Base-by-base conservation (phyloP, 768 basidiomycete genomes). In the Strobilomyces confusus region DNA sequence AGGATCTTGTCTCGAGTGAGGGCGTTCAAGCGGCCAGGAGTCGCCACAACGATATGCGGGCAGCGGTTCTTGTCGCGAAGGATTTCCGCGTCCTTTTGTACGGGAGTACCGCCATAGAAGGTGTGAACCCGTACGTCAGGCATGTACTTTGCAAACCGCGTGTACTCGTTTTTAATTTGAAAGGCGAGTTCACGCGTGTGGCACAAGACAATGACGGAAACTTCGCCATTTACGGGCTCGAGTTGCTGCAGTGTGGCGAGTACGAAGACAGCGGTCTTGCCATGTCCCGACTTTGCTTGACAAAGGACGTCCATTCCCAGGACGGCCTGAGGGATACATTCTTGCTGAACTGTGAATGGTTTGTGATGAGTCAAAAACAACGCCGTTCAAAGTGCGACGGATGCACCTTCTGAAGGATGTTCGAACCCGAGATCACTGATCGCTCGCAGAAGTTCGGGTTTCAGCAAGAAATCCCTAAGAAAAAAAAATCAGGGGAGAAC, bases 121-220 rank as follows among this genome's bases (percentile, higher is more conserved):
- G 97, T 98, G 74, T 84, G 85, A 66, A 98, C 94, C 59, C 95
- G 90, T 64, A 98, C 93, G 63, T 95, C 92, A 33, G 97, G 95
- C 95, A 98, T 98, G 78, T 98, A 99, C 81, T 98, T 98, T 63
- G 92, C 91, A 74, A 99, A 99, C 49, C 97, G 93, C 51, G 89
- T 84, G 78, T 98, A 99, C 76, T 99, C 97, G 76, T 99, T 99
- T 81, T 95, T 94, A 75, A 99, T 99, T 77, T 99, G 97, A 79
- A 93, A 99, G 48, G 97, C 97, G 55, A 99, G 81, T 78, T 99
- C 97, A 63, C 97, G 92, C 26, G 97, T 99, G 77, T 99, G 97
- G 75, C 97, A 99, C 55, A 99, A 84, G 64, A 99, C 95, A 66
- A 99, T 80, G 60, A 98, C 95, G 47, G 93, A 92, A 51, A 98